Base-by-base conservation (phyloP, 352 stramenopile species). In the Globisporangium cylindrosporum region DNA sequence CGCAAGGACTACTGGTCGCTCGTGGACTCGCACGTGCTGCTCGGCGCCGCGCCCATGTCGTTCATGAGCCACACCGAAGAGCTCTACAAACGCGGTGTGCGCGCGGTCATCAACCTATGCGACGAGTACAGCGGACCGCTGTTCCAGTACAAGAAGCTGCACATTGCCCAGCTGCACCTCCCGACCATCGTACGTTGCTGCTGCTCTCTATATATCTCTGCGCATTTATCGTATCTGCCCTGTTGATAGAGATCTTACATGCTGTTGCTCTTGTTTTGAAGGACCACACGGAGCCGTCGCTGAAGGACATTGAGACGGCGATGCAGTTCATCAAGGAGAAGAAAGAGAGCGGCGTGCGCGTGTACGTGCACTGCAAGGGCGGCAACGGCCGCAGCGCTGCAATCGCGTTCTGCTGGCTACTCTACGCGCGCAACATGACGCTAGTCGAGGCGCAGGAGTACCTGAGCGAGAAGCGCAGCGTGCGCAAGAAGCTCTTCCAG, bases 291-390 rank as follows among this genome's bases (percentile, higher is more conserved):
- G 90, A 97, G 69, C 90, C 89, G 22, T 86, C 84, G 2, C 64
- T 95, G 1, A 74, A 73, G 36, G 79, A 88, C 48, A 68, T 97
- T 25, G 69, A 91, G 65, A 74, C 74, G 9, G 91, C 89, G 8
- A 88, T 98, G 34, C 75, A 80, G 15, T 98, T 98, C 66, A 98
- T 98, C 67, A 55, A 92, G 66, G 77, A 94, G 59, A 90, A 98
- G 69, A 79, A 92, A 51, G 70, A 84, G 27, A 74, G 77, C 61
- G 94, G 94, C 25, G 90, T 92, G 41, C 80, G 88, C 34, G 96
- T 98, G n/a, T 98, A 98, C 68, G 93, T 99, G 56, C 97, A 99
- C 73, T 99, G 97, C 82, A 97, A 98, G 77, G 92, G 93, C 41
- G 97, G 97, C 41, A 96, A 98, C 69, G 97, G 97, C n/a, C 86